Evolutionary conservation across 306 rosid genomes (phyloP).

Genomic region (Malus asiatica): DNA sequence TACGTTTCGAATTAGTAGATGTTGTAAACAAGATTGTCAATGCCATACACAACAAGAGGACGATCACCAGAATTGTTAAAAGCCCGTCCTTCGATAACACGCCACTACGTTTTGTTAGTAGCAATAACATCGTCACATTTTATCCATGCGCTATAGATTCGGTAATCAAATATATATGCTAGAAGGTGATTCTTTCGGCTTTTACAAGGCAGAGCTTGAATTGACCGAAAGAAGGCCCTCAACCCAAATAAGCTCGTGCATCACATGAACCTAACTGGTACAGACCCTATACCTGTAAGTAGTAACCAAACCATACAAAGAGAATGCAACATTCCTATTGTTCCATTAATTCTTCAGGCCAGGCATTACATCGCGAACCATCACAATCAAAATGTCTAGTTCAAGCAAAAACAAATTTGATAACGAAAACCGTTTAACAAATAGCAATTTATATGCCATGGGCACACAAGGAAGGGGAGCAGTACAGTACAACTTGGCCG

Average conservation of each 20-base stretch:
- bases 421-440: not conserved
- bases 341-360: too few relatives aligned
- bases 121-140: too few relatives aligned
- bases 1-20: too few relatives aligned
- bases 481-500: not conserved
- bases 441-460: slow-evolving; percentile 2
- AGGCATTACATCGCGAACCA: too few relatives aligned
- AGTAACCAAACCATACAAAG: not conserved
- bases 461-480: not conserved
- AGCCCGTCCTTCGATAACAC: not conserved
- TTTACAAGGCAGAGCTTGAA: too few relatives aligned
- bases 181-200: too few relatives aligned
- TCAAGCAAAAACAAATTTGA: not conserved
- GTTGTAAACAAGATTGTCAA: not conserved
- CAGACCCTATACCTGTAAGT: not conserved
- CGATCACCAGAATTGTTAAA: not conserved
- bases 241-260: too few relatives aligned
- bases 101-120: not conserved
- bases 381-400: too few relatives aligned
- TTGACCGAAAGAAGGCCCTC: too few relatives aligned
- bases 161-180: too few relatives aligned
- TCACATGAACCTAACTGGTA: not conserved
- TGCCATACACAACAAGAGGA: not conserved
- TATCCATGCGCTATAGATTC: too few relatives aligned
- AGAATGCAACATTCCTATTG: too few relatives aligned